phyloP scores from a whole-genome alignment of 768 basidiomycete species.

The Coprinopsis sp. region DNA sequence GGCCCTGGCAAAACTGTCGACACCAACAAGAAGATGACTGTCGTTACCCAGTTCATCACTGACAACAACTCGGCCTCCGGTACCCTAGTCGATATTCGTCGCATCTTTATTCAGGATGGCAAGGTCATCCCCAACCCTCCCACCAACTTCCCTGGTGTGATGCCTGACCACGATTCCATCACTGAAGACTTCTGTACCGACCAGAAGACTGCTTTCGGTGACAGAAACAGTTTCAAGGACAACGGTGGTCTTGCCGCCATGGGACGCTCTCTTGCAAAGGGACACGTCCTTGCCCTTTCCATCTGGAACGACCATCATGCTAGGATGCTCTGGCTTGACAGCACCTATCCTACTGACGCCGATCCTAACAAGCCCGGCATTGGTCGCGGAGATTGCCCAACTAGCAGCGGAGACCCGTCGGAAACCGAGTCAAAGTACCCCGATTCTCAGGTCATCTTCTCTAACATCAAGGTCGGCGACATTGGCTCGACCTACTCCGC shows the following conservation, averaged over 20 bases:
- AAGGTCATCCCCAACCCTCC: slow-evolving; percentile 47
- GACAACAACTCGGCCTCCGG: slow-evolving; percentile 40
- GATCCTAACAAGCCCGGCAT: slow-evolving; percentile 34
- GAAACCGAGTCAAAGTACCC: slow-evolving; percentile 35
- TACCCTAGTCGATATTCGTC: slow-evolving; percentile 48
- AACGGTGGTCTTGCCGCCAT: slow-evolving; percentile 37
- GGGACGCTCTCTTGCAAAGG: slow-evolving; percentile 34
- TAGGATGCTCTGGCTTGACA: slow-evolving; percentile 50
- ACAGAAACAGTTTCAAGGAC: slow-evolving; percentile 40
- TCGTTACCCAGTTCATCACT: slow-evolving; percentile 57
- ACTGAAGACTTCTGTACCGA: slow-evolving; percentile 42
- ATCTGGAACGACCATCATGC: slow-evolving; percentile 48
- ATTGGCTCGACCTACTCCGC: slow-evolving; percentile 38
- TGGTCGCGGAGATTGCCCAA: slow-evolving; percentile 43
- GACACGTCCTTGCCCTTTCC: slow-evolving; percentile 45
- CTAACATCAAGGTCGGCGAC: slow-evolving; percentile 46
- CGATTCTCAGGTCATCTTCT: slow-evolving; percentile 39
- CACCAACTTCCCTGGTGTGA: slow-evolving; percentile 41
- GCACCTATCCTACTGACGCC: slow-evolving; percentile 32
- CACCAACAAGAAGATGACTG: slow-evolving; percentile 47
- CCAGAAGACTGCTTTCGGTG: slow-evolving; percentile 44
- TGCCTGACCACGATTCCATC: slow-evolving; percentile 38
- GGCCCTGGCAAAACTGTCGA: slow-evolving; percentile 46
- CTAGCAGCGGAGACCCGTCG: slow-evolving; percentile 35
- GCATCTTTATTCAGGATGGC: slow-evolving; percentile 52